These are phyloP conservation scores for Asterochloris sp. DNA, from an alignment of 139 green algal species.

Conservation along the genomic window DNA sequence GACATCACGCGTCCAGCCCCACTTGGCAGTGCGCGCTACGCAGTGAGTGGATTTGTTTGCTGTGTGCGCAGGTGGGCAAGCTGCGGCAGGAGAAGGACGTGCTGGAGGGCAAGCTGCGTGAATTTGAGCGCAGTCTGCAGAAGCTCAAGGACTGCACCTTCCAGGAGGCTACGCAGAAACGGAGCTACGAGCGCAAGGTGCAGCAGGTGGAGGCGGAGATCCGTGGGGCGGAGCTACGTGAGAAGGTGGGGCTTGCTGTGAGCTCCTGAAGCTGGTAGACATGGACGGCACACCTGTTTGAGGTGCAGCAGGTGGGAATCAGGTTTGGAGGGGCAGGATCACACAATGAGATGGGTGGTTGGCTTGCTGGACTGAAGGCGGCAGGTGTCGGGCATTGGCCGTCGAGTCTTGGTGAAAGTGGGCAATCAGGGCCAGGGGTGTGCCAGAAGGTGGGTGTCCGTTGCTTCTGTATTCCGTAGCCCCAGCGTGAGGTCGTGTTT, in stretches of 20 bases:
- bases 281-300: not conserved
- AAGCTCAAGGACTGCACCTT: slow-evolving; percentile 25
- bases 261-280: not conserved
- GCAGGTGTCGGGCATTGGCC: no score
- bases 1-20: no score
- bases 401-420: no score
- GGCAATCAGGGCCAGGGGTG: no score
- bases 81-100: slow-evolving; percentile 18
- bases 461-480: no score
- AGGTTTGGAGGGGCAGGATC: not conserved
- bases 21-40: no score
- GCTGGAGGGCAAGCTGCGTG: slow-evolving; percentile 6
- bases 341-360: not conserved
- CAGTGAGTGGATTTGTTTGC: not conserved
- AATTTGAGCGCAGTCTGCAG: slow-evolving; percentile 24
- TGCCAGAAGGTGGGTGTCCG: no score
- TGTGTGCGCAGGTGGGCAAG: not conserved
- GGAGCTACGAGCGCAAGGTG: slow-evolving; percentile 3
- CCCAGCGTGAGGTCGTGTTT: no score
- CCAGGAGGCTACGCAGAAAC: slow-evolving; percentile 17
- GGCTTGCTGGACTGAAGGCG: no score
- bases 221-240: not conserved
- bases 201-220: slow-evolving; percentile 9
- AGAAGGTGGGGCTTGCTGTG: not conserved
- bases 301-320: not conserved